phyloP scores from a whole-genome alignment of 2,329 filamentous ascomycete species.

The Ophiocordyceps camponoti-floridani region DNA sequence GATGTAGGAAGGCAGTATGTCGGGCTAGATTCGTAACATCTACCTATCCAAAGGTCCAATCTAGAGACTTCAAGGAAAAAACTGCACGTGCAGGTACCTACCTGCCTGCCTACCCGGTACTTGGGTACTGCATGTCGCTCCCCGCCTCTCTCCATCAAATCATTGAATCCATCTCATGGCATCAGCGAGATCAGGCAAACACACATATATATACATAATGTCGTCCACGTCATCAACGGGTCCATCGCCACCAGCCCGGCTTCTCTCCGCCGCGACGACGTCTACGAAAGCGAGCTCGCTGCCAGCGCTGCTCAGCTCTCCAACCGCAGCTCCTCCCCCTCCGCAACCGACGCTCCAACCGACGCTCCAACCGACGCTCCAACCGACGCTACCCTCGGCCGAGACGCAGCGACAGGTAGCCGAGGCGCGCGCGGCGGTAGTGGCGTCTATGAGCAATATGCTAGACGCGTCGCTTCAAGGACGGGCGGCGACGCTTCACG shows the following conservation, averaged over 20 bases:
- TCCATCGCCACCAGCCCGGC: neutral
- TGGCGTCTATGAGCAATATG: conserved; percentile 49
- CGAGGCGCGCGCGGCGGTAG: conserved; percentile 39
- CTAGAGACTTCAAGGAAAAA: too few relatives aligned
- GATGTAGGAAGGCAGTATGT: too few relatives aligned
- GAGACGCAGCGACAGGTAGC: conserved; percentile 28
- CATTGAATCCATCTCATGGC: too few relatives aligned
- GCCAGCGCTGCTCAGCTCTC: too few relatives aligned
- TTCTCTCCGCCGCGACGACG: neutral
- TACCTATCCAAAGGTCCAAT: too few relatives aligned
- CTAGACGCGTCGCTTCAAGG: conserved; percentile 50
- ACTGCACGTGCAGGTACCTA: too few relatives aligned
- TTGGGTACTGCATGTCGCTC: too few relatives aligned
- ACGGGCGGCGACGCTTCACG: conserved; percentile 51
- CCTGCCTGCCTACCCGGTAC: too few relatives aligned
- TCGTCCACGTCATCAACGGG: neutral
- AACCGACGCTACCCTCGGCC: conserved; percentile 20
- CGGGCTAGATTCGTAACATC: too few relatives aligned
- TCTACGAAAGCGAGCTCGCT: too few relatives aligned
- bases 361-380: conserved; percentile 7
- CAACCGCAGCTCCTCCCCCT: neutral
- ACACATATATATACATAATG: neutral
- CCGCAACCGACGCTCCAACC: conserved; percentile 11
- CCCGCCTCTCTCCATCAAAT: too few relatives aligned
- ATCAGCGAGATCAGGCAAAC: too few relatives aligned